A percentile compares a stretch with the other conserved stretches of the same genome.
phyloP scores from a whole-genome alignment of 176 grass and related monocot species.

The maize (Zea mays) region Zm-B73-REFERENCE-NAM-5.0 NC_050099.1:225213001-225213500 shows the following conservation, averaged over 20 bases:
- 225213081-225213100: conserved; percentile 69
- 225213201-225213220: conserved; percentile 9
- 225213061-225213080: conserved; percentile 16
- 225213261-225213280: conserved; percentile 85
- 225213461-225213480: conserved; percentile 69
- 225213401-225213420: conserved; percentile 74
- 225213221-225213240: conserved; percentile 22
- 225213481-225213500: conserved; percentile 46
- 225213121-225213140: conserved; percentile 64
- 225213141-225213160: conserved; percentile 23
- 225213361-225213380: conserved; percentile 65
- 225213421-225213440: conserved; percentile 80
- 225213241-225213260: conserved; percentile 71
- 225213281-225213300: conserved; percentile 81
- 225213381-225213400: conserved; percentile 80
- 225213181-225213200: conserved; percentile 3
- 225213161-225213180: conserved; percentile 1
- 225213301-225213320: conserved; percentile 77
- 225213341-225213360: conserved; percentile 71
- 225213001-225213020: conserved; percentile 46
- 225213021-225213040: conserved; percentile 35
- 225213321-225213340: conserved; percentile 66
- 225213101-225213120: conserved; percentile 74
- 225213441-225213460: conserved; percentile 72
- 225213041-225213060: conserved; percentile 14